Conservation (phyloP, 352 stramenopile genomes). For the Pseudoperonospora humuli region DNA sequence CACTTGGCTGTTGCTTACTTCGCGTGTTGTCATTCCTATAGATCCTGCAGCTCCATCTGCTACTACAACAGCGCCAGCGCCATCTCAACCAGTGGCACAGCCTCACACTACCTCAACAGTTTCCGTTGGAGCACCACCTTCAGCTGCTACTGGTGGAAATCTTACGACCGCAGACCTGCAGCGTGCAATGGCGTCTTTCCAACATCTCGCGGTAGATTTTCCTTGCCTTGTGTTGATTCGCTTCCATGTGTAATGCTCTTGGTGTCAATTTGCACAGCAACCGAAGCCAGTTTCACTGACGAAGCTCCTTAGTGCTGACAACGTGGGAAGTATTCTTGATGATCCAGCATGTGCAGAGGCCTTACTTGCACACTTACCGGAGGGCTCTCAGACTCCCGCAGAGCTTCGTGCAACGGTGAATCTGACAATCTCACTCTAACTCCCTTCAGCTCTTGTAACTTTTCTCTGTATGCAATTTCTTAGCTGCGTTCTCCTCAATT, state of each 20-base stretch:
- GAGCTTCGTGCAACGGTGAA: conserved; percentile 71
- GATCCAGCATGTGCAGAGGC: conserved; percentile 48
- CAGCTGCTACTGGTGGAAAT: conserved; percentile 16
- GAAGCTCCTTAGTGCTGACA: conserved; percentile 56
- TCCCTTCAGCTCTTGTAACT: not conserved
- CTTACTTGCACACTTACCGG: conserved; percentile 66
- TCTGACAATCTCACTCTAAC: not conserved
- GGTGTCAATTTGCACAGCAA: conserved; percentile 26
- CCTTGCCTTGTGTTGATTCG: not conserved
- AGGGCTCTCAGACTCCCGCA: conserved; percentile 62
- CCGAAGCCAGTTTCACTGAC: conserved; percentile 52
- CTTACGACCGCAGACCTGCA: conserved; percentile 80
- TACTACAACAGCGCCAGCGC: conserved; percentile 4
- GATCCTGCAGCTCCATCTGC: conserved; percentile 2
- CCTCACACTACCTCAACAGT: conserved; percentile 1
- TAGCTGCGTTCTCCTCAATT: conserved; percentile 81
- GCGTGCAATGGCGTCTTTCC: conserved; percentile 78
- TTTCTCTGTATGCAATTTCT: too few relatives aligned
- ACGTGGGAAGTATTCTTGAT: conserved; percentile 47
- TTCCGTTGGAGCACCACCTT: conserved; percentile 6
- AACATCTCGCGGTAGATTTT: conserved; percentile 42
- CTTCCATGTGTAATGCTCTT: not conserved
- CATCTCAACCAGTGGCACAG: not conserved
- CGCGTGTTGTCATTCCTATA: not conserved
- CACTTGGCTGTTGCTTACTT: not conserved